Percentiles rank a stretch among this genome's conserved stretches.
Conservation (phyloP, 805 yeast genomes). For the Zygoascus tannicola region DNA sequence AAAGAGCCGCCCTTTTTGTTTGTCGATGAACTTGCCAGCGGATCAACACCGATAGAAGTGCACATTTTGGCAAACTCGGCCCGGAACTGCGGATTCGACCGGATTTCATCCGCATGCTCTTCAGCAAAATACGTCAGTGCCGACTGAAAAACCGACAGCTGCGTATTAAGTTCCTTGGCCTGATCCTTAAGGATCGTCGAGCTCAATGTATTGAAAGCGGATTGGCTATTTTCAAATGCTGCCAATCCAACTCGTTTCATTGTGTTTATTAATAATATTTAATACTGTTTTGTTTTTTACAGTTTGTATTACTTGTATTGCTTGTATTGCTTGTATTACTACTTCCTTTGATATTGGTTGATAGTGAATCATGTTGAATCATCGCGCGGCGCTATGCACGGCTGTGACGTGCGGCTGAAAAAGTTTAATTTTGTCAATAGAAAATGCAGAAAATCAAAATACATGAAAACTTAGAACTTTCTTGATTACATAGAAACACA, state of each 20-base stretch:
- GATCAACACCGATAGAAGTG: slow-evolving; percentile 74
- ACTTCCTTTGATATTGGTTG: no score
- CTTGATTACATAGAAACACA: no score
- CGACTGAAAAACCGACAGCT: slow-evolving; percentile 65
- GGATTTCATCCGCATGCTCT: slow-evolving; percentile 60
- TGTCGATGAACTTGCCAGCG: slow-evolving; percentile 38
- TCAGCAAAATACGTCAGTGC: slow-evolving; percentile 67
- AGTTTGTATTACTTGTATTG: no score
- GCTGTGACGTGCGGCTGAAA: no score
- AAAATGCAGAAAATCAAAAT: no score
- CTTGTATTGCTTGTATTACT: no score
- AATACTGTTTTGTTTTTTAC: no score
- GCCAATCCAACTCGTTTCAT: slow-evolving; percentile 41
- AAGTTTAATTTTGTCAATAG: no score
- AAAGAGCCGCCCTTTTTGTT: slow-evolving; percentile 25
- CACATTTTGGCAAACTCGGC: slow-evolving; percentile 70
- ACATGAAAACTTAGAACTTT: no score
- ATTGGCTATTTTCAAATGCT: slow-evolving; percentile 33
- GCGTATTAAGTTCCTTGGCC: slow-evolving; percentile 54
- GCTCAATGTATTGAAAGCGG: slow-evolving; percentile 43
- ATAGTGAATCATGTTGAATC: no score
- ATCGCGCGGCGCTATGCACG: no score
- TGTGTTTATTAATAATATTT: no score
- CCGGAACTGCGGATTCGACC: slow-evolving; percentile 54
- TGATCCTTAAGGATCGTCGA: slow-evolving; percentile 42